A percentile compares a stretch with the other conserved stretches of the same genome.
Conservation (phyloP, 768 basidiomycete genomes). For the Leccinum boreale region DNA sequence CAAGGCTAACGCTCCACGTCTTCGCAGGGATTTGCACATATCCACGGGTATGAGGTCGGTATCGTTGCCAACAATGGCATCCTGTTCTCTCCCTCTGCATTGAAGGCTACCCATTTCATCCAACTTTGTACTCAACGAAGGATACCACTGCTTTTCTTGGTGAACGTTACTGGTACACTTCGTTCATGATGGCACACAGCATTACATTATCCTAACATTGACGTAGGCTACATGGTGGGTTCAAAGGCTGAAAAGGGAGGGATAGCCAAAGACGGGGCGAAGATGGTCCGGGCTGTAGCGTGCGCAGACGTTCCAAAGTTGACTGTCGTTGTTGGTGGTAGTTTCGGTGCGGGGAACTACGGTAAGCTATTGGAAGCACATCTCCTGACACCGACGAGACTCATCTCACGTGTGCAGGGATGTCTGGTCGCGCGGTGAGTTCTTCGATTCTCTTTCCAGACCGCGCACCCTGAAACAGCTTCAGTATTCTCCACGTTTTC, state of each 20-base stretch:
- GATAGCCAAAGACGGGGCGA: constrained; percentile 92
- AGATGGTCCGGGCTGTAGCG: constrained; percentile 95
- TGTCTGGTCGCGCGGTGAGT: constrained; percentile 89
- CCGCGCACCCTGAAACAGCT: constrained; percentile 3
- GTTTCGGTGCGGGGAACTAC: constrained; percentile 94
- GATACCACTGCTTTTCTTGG: constrained; percentile 89
- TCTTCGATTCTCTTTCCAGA: neutral
- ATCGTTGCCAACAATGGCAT: constrained; percentile 96
- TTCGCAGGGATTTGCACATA: constrained; percentile 75
- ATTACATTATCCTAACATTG: constrained; percentile 4
- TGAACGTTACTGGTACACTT: constrained; percentile 80
- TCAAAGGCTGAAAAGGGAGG: constrained; percentile 93
- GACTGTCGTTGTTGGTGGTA: constrained; percentile 90
- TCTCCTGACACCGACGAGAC: constrained; percentile 3
- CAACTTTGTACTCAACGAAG: constrained; percentile 88
- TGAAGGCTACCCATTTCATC: constrained; percentile 95
- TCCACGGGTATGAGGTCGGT: constrained; percentile 88
- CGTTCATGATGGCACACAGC: too few species aligned
- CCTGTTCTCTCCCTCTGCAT: constrained; percentile 87
- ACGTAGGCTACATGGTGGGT: constrained; percentile 88
- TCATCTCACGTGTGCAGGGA: constrained; percentile 48
- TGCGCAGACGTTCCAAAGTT: constrained; percentile 94
- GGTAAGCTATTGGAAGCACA: constrained; percentile 41
- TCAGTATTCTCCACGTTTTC: constrained; percentile 89
- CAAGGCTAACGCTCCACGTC: constrained; percentile 6